phyloP scores from a whole-genome alignment of 2,329 filamentous ascomycete genomes.

The Aureobasidium musti region DNA sequence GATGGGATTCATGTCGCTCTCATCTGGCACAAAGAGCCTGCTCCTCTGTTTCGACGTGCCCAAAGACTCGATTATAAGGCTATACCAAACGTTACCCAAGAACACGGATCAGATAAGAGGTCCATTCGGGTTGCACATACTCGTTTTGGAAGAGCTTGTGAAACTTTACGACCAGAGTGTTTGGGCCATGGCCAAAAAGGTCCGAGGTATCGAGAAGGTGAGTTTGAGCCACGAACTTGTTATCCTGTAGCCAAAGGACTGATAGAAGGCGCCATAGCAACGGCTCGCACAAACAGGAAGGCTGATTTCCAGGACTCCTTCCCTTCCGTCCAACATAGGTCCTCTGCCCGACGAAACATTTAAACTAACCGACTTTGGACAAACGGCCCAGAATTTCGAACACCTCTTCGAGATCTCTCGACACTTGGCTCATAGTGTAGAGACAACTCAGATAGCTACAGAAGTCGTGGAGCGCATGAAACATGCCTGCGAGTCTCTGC shows the following conservation, averaged over 20 bases:
- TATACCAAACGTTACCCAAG: not conserved
- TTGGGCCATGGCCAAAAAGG: not conserved
- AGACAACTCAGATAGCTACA: not conserved
- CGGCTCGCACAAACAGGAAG: not conserved
- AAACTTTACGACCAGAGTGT: not conserved
- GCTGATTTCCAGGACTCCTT: not conserved
- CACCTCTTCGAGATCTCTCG: not conserved
- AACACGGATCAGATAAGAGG: not conserved
- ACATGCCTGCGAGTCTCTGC: not conserved
- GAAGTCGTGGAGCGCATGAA: not conserved
- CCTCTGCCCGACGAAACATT: not conserved
- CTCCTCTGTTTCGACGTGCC: not conserved
- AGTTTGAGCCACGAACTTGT: not conserved
- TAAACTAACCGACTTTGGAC: not conserved
- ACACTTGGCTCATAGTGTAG: not conserved
- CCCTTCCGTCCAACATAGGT: not conserved
- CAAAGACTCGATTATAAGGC: not conserved
- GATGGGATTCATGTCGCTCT: not conserved
- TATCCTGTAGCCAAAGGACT: not conserved
- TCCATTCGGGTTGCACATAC: not conserved
- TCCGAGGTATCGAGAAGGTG: not conserved
- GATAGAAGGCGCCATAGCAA: not conserved
- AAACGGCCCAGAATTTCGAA: not conserved
- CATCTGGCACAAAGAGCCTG: not conserved
- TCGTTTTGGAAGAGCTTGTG: not conserved